These are phyloP conservation scores for Balamuthia mandrillaris DNA, from an alignment of 208 protist species.

Conservation along the genomic window DNA sequence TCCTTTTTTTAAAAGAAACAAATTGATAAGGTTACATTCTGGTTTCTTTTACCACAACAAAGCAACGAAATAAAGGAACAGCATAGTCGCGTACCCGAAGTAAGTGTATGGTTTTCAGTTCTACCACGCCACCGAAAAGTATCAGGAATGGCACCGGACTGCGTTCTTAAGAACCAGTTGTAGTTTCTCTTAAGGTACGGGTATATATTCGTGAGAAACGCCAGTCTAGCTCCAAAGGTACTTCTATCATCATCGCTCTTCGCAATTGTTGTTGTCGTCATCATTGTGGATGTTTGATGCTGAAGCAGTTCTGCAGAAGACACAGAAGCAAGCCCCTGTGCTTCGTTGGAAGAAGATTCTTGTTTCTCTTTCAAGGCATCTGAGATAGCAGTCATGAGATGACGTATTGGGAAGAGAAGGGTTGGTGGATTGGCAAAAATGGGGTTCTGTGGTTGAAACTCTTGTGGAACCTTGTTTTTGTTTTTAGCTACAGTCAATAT, in stretches of 20 bases:
- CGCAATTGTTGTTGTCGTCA: neutral
- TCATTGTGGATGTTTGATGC: neutral
- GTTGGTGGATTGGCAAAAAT: slow-evolving; percentile 76
- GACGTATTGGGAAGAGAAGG: slow-evolving; percentile 59
- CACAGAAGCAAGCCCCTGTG: too few relatives aligned
- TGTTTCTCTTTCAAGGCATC: too few relatives aligned
- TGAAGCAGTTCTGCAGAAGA: too few relatives aligned
- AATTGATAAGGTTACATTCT: neutral
- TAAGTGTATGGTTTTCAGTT: slow-evolving; percentile 67
- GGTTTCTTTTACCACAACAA: neutral
- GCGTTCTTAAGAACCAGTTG: slow-evolving; percentile 61
- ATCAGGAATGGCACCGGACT: slow-evolving; percentile 22
- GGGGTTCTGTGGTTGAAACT: slow-evolving; percentile 70
- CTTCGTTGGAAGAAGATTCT: too few relatives aligned
- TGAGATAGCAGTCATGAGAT: neutral
- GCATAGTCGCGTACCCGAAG: slow-evolving; percentile 54
- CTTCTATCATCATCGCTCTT: neutral
- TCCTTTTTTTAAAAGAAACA: neutral
- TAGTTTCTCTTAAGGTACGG: slow-evolving; percentile 46
- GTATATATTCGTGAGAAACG: slow-evolving; percentile 45
- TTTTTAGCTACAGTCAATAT: neutral
- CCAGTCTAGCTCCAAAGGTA: neutral
- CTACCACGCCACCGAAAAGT: slow-evolving; percentile 72
- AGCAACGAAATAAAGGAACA: neutral
- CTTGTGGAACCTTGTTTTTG: slow-evolving; percentile 54